Percentiles rank a stretch among this genome's conserved stretches.
These are phyloP conservation scores for Pythium rhizo-oryzae DNA, from an alignment of 352 stramenopile genomes.

Conservation along the genomic window DNA sequence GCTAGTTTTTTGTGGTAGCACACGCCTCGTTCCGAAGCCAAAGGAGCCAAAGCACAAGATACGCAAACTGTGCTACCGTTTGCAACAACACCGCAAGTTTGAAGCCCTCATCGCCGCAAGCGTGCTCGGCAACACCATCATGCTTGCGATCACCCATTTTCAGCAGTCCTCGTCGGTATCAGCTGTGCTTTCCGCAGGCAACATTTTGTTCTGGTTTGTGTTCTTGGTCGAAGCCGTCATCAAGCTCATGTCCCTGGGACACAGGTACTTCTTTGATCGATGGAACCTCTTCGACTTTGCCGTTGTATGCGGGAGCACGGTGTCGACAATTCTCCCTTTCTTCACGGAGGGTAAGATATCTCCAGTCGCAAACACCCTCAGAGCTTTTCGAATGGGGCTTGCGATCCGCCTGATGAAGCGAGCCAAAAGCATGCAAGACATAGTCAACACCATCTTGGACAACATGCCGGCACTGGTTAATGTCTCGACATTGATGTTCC, in stretches of 20 bases:
- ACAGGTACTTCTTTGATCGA: conserved; percentile 53
- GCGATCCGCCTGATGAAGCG: conserved; percentile 51
- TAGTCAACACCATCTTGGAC: conserved; percentile 71
- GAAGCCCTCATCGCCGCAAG: conserved; percentile 37
- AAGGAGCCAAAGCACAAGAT: conserved; percentile 30
- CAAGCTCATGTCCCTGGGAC: conserved; percentile 65
- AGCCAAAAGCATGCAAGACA: conserved; percentile 57
- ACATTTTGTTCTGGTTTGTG: conserved; percentile 56
- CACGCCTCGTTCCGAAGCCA: conserved; percentile 33
- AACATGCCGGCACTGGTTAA: conserved; percentile 80
- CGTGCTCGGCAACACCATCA: conserved; percentile 44
- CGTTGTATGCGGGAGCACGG: conserved; percentile 47
- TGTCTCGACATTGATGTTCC: conserved; percentile 62
- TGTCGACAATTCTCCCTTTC: conserved; percentile 45
- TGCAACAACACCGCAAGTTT: conserved; percentile 40
- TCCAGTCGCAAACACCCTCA: conserved; percentile 55
- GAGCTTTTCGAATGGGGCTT: conserved; percentile 65
- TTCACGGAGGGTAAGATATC: conserved; percentile 47
- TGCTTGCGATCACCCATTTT: conserved; percentile 48
- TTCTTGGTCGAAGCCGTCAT: conserved; percentile 64
- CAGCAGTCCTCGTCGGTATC: conserved; percentile 28
- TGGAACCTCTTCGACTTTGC: conserved; percentile 81
- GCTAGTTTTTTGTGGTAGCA: conserved; percentile 12
- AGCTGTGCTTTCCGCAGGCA: conserved; percentile 25
- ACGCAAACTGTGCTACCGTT: conserved; percentile 31